Base-by-base conservation (phyloP, 192 early-diverging fungal species). In the Podila clonocystis region DNA sequence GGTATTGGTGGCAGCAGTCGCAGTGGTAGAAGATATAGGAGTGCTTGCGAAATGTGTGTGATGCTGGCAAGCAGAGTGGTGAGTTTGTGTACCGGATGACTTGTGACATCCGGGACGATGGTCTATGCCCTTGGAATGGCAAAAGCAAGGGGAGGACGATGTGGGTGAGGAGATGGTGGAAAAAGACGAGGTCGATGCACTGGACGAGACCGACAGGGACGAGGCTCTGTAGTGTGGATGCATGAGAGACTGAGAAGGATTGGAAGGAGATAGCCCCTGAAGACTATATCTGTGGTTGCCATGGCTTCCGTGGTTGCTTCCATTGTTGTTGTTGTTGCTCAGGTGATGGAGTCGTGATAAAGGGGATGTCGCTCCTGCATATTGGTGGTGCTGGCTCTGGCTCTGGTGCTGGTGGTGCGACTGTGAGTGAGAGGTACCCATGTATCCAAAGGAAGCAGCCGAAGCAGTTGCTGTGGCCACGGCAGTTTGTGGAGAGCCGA, bases 121-220 rank as follows among this genome's bases (percentile, higher is more conserved):
- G 1, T 15, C 41, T 2, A 17, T 33, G 33, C 61, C 49, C 24
- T 28, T 31, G 41, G 38, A n/a, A 57, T 68, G 70, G 58, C 76
- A 79, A 9, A 79, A 72, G 30, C 76, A 79, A 12, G 76, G 61
- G 19, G 70, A 31, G 12, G 60, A 58, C 38, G 33, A 58, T 0
- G 64, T 24, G 4, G 64, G 65, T 5, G 77, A 80, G 38, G 70
- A 80, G 5, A 59, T 41, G 30, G 20, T 67, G 50, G 76, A 80
- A 45, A 41, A 68, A 52, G 65, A 72, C 22, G 65, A 65, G 24
- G 58, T 55, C 28, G 76, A 79, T 7, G 68, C 50, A 6, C 64
- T 34, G 45, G 77, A 73, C 17, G 66, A 80, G 66, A 72, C 50
- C 15, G 67, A 36, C 45, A 48, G 28, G 17, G 49, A 57, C 11